Evolutionary conservation across 257 asterid species (phyloP).

Genomic region (Nyctanthes arbortristis): DNA sequence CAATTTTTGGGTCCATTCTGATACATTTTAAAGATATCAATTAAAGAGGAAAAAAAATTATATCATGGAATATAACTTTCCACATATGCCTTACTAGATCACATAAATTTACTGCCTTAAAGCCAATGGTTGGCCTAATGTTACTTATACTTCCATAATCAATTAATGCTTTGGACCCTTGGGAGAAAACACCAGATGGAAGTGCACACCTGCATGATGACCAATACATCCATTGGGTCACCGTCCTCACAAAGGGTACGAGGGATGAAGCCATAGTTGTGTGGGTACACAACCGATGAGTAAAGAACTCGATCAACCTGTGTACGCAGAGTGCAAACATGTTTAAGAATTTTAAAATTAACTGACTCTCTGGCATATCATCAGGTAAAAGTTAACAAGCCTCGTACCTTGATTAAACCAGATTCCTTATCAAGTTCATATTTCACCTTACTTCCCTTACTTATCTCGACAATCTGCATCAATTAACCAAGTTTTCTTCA

Average conservation of each 20-base stretch:
- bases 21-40: no score
- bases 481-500: conserved; percentile 13
- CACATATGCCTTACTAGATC: no score
- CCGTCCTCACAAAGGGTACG: conserved; percentile 65
- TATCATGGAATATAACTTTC: no score
- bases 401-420: conserved; percentile 88
- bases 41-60: no score
- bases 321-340: conserved; percentile 21
- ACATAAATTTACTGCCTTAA: background rate
- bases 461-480: conserved; percentile 84
- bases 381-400: conserved; percentile 3
- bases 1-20: no score
- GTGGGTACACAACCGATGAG: conserved; percentile 68
- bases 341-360: conserved; percentile 8
- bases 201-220: conserved; percentile 54
- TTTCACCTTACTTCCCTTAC: conserved; percentile 96
- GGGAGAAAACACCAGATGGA: conserved; percentile 3
- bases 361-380: conserved; percentile 2
- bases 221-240: conserved; percentile 68
- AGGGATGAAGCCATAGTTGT: conserved; percentile 66
- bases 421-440: conserved; percentile 93
- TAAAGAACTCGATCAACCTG: conserved; percentile 67
- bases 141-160: no score
- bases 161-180: no score
- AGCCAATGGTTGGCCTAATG: no score